Percentiles rank a stretch among this genome's conserved stretches.
Evolutionary conservation across 305 asterid genomes (phyloP).

Genomic region (Stenogyne calaminthoides): DNA sequence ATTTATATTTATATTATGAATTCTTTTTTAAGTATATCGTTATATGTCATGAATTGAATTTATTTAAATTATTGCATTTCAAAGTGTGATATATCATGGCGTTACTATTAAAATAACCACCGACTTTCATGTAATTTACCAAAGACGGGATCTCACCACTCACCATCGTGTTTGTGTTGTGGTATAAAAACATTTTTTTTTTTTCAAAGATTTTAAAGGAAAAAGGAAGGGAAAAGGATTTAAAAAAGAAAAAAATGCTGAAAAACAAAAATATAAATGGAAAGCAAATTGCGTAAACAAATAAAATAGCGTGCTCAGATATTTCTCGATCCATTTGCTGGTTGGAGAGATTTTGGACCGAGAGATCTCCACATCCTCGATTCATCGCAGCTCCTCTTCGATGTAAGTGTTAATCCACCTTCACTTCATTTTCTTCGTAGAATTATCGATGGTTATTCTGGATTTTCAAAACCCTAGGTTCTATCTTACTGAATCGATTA

Average conservation of each 20-base stretch:
- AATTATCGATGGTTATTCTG: neutral
- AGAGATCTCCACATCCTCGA: conserved; percentile 35
- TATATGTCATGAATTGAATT: too few species aligned
- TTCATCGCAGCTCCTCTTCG: conserved; percentile 25
- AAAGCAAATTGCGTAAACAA: neutral
- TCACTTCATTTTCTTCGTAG: neutral
- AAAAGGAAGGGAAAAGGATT: too few species aligned
- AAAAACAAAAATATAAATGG: neutral
- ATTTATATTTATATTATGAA: too few species aligned
- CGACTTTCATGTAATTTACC: too few species aligned
- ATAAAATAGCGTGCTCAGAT: conserved; percentile 20
- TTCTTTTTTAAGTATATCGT: too few species aligned
- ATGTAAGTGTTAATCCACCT: conserved; percentile 27
- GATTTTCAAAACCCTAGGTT: conserved; percentile 23
- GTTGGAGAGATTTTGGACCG: conserved; percentile 29
- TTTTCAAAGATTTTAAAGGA: too few species aligned
- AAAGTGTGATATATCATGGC: too few species aligned
- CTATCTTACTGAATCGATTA: conserved; percentile 13
- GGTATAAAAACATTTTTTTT: too few species aligned
- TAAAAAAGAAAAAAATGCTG: neutral
- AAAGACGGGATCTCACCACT: too few species aligned
- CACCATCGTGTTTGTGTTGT: too few species aligned
- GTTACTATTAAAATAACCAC: too few species aligned
- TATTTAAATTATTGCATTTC: too few species aligned
- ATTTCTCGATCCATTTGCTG: conserved; percentile 21